A percentile compares a stretch with the other conserved stretches of the same genome.
Conservation (phyloP, 2,329 filamentous ascomycete genomes). For the Leptographium wingfieldii region DNA sequence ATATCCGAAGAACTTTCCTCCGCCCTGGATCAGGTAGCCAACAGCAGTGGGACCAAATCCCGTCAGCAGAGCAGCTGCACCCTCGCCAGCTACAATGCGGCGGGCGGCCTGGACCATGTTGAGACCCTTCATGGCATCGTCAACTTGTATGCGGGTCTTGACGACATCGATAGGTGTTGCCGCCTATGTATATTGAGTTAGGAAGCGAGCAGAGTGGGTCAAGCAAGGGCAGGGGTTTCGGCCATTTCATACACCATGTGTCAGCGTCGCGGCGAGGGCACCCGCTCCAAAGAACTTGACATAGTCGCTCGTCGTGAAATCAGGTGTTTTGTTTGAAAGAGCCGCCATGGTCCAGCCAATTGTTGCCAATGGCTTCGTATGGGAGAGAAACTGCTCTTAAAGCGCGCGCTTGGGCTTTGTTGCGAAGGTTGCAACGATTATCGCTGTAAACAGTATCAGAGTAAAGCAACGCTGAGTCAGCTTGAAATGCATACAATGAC, state of each 20-base stretch:
- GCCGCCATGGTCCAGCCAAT: constrained; percentile 1
- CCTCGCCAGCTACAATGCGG: constrained; percentile 67
- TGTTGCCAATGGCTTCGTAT: not conserved
- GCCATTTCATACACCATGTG: constrained; percentile 31
- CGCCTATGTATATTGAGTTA: constrained; percentile 21
- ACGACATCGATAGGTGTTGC: constrained; percentile 53
- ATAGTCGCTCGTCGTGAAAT: constrained; percentile 32
- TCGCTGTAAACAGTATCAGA: not conserved
- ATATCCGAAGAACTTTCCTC: constrained; percentile 84
- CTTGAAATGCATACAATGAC: not conserved
- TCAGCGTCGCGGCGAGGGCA: constrained; percentile 37
- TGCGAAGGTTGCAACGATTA: not conserved
- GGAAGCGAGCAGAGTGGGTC: not conserved
- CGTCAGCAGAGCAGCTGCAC: constrained; percentile 66
- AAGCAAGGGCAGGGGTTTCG: not conserved
- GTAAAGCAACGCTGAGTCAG: not conserved
- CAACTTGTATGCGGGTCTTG: constrained; percentile 86
- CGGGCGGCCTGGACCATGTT: constrained; percentile 71
- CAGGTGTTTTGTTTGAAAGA: constrained; percentile 15
- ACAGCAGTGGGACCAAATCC: constrained; percentile 77
- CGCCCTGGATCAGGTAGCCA: constrained; percentile 81
- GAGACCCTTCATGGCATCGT: constrained; percentile 71
- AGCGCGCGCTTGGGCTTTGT: not conserved
- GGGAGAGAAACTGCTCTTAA: not conserved
- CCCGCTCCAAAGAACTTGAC: constrained; percentile 40